Evolutionary conservation across 2,329 filamentous ascomycete genomes (phyloP).

Genomic region (Rutstroemia sp.): DNA sequence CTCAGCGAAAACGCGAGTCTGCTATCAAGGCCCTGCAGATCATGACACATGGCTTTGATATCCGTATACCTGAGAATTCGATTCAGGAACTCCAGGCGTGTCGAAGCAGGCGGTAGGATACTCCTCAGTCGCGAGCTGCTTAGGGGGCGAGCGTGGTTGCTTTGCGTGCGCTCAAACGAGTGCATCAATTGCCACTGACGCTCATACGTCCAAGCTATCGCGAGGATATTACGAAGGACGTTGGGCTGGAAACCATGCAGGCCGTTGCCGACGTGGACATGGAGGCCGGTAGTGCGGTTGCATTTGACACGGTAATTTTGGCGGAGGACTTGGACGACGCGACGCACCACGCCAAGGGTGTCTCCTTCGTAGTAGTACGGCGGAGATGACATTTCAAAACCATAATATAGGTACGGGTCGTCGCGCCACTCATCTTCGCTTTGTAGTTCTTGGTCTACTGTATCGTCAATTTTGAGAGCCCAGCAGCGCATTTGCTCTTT

Average conservation of each 20-base stretch:
- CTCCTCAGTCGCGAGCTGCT: not conserved
- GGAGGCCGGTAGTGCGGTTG: conserved; percentile 23
- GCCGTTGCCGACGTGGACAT: conserved; percentile 30
- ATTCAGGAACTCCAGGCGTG: not conserved
- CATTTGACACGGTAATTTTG: conserved; percentile 17
- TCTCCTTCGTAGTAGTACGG: not conserved
- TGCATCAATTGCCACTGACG: conserved; percentile 11
- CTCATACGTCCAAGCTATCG: conserved; percentile 26
- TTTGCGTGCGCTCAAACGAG: not conserved
- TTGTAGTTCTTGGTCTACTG: too few relatives aligned
- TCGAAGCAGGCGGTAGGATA: not conserved
- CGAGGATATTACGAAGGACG: conserved; percentile 25
- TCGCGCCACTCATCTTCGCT: too few relatives aligned
- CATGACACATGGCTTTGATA: not conserved
- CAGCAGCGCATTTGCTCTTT: too few relatives aligned
- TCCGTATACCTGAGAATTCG: not conserved
- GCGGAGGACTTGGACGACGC: conserved; percentile 7
- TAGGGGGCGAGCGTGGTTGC: not conserved
- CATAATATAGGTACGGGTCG: too few relatives aligned
- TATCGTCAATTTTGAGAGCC: too few relatives aligned
- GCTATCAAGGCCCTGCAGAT: not conserved
- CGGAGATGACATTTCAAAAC: not conserved
- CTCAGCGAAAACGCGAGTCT: not conserved
- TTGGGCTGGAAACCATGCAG: conserved; percentile 16
- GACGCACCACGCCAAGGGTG: not conserved